These are phyloP conservation scores for Fusarium brevicatenulatum DNA, from an alignment of 2,329 filamentous ascomycete species.

Conservation along the genomic window DNA sequence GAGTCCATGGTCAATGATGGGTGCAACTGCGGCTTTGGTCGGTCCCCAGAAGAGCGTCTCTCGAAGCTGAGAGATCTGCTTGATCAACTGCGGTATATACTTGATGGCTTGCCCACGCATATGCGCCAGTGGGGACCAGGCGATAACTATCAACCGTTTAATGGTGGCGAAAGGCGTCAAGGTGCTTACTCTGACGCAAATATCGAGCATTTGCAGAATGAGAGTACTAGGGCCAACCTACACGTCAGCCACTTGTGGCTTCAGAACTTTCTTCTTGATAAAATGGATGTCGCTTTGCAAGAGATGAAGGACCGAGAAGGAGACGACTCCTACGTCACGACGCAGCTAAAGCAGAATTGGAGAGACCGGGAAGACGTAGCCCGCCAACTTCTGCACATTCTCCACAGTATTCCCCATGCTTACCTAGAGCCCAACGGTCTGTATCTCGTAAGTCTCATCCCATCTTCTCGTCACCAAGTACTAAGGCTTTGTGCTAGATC, in stretches of 20 bases:
- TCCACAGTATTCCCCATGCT: background rate
- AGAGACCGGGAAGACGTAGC: background rate
- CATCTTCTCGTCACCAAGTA: accelerated
- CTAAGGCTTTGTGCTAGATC: background rate
- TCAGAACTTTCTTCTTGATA: background rate
- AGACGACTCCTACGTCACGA: background rate
- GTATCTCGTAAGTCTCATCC: background rate
- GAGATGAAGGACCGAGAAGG: background rate
- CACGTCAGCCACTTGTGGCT: background rate
- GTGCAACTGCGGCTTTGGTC: background rate
- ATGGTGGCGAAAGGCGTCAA: accelerated
- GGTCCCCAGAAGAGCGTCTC: background rate
- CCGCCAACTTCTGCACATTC: background rate
- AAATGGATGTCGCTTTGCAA: background rate
- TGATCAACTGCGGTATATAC: background rate
- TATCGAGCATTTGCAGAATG: background rate
- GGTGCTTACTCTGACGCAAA: background rate
- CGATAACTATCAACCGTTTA: background rate
- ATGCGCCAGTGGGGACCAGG: conserved; percentile 1
- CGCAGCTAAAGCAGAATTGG: background rate
- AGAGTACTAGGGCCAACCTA: background rate
- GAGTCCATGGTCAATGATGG: conserved; percentile 6
- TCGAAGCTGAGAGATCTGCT: background rate
- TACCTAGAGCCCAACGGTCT: background rate
- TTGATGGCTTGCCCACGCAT: background rate